These are phyloP conservation scores for Tolypocladium ophioglossoides DNA, from an alignment of 2,329 filamentous ascomycete species.

Conservation along the genomic window DNA sequence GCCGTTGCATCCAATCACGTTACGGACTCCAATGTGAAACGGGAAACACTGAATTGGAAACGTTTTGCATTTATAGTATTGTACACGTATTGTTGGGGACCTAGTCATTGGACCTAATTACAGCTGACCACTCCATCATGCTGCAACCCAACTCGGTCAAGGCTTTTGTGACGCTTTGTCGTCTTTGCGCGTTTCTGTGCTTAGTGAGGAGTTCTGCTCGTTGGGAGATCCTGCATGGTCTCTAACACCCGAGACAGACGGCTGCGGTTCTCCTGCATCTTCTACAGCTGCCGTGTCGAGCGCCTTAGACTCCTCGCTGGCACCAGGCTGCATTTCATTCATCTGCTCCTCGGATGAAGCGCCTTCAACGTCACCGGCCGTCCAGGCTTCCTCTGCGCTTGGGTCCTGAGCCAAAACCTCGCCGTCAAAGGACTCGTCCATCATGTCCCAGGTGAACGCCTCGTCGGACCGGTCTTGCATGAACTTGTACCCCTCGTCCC, in stretches of 20 bases:
- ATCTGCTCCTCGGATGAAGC: not conserved
- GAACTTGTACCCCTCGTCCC: conserved; percentile 19
- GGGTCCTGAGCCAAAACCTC: not conserved
- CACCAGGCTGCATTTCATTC: not conserved
- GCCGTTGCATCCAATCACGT: not conserved
- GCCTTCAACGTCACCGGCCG: not conserved
- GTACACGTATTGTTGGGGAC: not conserved
- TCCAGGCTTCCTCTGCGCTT: not conserved
- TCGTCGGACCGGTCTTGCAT: conserved; percentile 16
- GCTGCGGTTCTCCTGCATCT: not conserved
- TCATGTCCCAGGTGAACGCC: conserved; percentile 15
- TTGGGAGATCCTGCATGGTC: not conserved
- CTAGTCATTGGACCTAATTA: too few relatives aligned
- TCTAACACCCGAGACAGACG: not conserved
- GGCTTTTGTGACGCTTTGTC: not conserved
- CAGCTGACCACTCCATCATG: not conserved
- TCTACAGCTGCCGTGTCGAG: not conserved
- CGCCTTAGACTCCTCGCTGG: not conserved
- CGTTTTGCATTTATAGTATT: not conserved
- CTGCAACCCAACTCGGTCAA: conserved; percentile 6
- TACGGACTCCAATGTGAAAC: too few relatives aligned
- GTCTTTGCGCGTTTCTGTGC: not conserved
- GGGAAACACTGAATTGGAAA: not conserved
- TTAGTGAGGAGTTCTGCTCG: not conserved
- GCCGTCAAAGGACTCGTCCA: conserved; percentile 10